Conservation (phyloP, 2,329 filamentous ascomycete species). For the Colletotrichum caudatum region DNA sequence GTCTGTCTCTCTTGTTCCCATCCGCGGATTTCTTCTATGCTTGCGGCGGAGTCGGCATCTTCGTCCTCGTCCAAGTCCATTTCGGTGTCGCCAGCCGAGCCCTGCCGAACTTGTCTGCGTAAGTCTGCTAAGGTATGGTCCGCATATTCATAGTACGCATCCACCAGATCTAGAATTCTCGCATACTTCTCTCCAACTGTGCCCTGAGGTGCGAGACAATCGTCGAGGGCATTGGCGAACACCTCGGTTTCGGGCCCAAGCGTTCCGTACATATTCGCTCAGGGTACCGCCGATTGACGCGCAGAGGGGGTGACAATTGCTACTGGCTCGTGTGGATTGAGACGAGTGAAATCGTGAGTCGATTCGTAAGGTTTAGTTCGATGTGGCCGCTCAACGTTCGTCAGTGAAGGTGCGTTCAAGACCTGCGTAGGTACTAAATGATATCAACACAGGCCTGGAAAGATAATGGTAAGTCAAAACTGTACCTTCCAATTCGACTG, state of each 20-base stretch:
- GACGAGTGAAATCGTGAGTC: not conserved
- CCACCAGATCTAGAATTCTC: constrained; percentile 76
- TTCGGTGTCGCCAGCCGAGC: constrained; percentile 55
- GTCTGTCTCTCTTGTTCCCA: constrained; percentile 89
- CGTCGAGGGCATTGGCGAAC: constrained; percentile 86
- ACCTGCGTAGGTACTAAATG: not conserved
- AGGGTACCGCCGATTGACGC: not conserved
- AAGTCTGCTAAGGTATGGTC: constrained; percentile 58
- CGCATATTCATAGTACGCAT: constrained; percentile 72
- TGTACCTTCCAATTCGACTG: not conserved
- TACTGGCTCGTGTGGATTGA: not conserved
- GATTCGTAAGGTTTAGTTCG: constrained; percentile 7
- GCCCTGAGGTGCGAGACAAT: constrained; percentile 69
- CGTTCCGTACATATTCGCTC: constrained; percentile 28
- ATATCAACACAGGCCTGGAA: not conserved
- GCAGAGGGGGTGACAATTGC: no score
- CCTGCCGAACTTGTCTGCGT: constrained; percentile 53
- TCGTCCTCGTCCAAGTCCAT: constrained; percentile 69
- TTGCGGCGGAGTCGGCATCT: constrained; percentile 53
- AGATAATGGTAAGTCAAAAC: not conserved
- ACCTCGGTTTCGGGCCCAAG: constrained; percentile 82
- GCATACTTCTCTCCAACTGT: constrained; percentile 68
- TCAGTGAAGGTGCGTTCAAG: not conserved
- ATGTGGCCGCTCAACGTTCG: not conserved
- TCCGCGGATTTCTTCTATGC: constrained; percentile 58